Base-by-base conservation (phyloP, 805 yeast species). In the Metahyphopichia silvanorum region DNA sequence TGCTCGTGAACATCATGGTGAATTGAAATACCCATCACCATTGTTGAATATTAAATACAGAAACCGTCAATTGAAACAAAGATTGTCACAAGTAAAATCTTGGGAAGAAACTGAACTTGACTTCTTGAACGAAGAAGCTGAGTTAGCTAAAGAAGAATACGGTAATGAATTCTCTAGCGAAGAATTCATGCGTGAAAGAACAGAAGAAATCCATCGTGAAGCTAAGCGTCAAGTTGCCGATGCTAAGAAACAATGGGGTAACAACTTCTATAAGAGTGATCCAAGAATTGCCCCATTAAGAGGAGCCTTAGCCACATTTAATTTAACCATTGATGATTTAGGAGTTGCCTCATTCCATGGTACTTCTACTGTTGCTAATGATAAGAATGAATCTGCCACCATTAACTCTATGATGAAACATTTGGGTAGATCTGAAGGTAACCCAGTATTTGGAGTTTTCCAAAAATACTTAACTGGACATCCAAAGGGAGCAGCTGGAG, bases 401-500 rank as follows among this genome's bases (percentile, higher is more conserved):
- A 74, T 94, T 61, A 82, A 93, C 63, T 68, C 74, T 51, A 93
- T 94, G 97, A 84, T 94, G 81, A 69, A 74, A 55, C 98, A 93
- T 60, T 74, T 93, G 57, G 98, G 98, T 49, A 83, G 99, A 71
- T 70, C 95, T 36, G 88, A 86, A 70, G 99, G 99, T 70, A 94
- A 93, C 71, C 95, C 98, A 43, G 89, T 94, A 31, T 74, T 83
- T 49, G 97, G 98, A 77, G 94, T 93, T 35, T 91, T 94, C 95
- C 99, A 93, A 71, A 93, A 93, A 69, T 93, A 77, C 79, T 78
- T 93, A 57, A 93, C 99, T 52, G 99, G 99, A 69, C 99, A 93
- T 74, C 98, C 98, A 53, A 93, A 93, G 85, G 99, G 99, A 78
- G 98, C 98, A 52, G 99, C 99, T 37, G 99, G 97, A 76, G 98